Conservation (phyloP, 1,284 basidiomycete genomes). For the Cryptococcus deneoformans region DNA sequence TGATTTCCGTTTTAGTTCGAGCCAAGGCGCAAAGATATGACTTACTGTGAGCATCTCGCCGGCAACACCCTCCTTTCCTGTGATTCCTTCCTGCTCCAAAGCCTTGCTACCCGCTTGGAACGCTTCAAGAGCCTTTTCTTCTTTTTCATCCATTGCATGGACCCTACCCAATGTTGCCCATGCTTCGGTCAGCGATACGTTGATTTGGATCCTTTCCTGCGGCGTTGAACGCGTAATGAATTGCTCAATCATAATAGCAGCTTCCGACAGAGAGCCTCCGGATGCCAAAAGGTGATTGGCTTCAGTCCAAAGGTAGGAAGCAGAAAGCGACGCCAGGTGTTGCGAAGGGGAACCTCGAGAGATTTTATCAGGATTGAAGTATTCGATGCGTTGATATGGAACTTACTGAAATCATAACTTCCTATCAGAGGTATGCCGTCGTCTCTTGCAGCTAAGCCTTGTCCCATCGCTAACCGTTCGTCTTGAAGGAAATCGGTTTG, state of each 20-base stretch:
- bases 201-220: slow-evolving; percentile 15
- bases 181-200: slow-evolving; percentile 56
- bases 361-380: too few species aligned
- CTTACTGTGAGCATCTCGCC: slow-evolving; percentile 79
- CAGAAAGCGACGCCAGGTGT: not conserved
- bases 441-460: slow-evolving; percentile 29
- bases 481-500: slow-evolving; percentile 40
- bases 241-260: slow-evolving; percentile 78
- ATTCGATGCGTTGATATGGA: not conserved
- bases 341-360: too few species aligned
- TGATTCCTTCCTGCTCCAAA: slow-evolving; percentile 62
- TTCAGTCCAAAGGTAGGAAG: slow-evolving; percentile 22
- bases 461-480: not conserved
- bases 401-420: slow-evolving; percentile 69
- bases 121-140: slow-evolving; percentile 56
- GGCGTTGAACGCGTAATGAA: slow-evolving; percentile 59
- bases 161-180: slow-evolving; percentile 94
- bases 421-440: slow-evolving; percentile 69
- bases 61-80: slow-evolving; percentile 59
- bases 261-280: slow-evolving; percentile 82
- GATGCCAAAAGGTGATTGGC: slow-evolving; percentile 58
- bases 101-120: slow-evolving; percentile 68
- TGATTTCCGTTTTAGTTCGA: not conserved
- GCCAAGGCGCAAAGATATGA: slow-evolving; percentile 8
- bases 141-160: slow-evolving; percentile 90